Evolutionary conservation across 2,329 filamentous ascomycete genomes (phyloP).

Genomic region (Epichloe brachyelytri): DNA sequence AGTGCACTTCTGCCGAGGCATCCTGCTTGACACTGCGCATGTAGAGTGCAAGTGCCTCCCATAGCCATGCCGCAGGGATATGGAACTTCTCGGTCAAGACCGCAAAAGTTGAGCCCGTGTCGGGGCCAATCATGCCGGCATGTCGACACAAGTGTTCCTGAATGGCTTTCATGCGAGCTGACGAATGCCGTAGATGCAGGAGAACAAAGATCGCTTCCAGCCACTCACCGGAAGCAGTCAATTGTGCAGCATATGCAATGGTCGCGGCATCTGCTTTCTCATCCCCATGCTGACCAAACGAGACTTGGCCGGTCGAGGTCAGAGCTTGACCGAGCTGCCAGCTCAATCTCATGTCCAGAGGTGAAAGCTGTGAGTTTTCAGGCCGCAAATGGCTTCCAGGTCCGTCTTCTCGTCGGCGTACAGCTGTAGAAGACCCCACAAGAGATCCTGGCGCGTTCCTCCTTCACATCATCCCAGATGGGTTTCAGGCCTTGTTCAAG

Average conservation of each 20-base stretch:
- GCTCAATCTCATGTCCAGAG: constrained; percentile 60
- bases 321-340: constrained; percentile 76
- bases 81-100: constrained; percentile 51
- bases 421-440: constrained; percentile 78
- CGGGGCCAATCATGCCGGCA: constrained; percentile 50
- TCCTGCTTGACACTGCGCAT: constrained; percentile 63
- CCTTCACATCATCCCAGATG: constrained; percentile 47
- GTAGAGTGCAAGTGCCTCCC: constrained; percentile 73
- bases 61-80: constrained; percentile 69
- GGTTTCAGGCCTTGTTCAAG: constrained; percentile 43
- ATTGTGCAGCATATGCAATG: constrained; percentile 49
- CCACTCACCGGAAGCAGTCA: constrained; percentile 53
- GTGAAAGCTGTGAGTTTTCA: constrained; percentile 62
- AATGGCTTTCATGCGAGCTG: constrained; percentile 51
- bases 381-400: constrained; percentile 63
- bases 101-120: constrained; percentile 41
- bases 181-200: constrained; percentile 54
- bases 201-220: constrained; percentile 64
- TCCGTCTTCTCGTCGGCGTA: constrained; percentile 49
- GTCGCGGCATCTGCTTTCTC: constrained; percentile 55
- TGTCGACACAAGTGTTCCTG: constrained; percentile 65
- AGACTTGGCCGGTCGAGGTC: constrained; percentile 33
- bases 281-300: constrained; percentile 39
- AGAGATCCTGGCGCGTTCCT: constrained; percentile 55
- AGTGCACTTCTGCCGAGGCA: constrained; percentile 59